A percentile compares a stretch with the other conserved stretches of the same genome.
Evolutionary conservation across 768 basidiomycete species (phyloP).

Genomic region (Amyloporia xantha): DNA sequence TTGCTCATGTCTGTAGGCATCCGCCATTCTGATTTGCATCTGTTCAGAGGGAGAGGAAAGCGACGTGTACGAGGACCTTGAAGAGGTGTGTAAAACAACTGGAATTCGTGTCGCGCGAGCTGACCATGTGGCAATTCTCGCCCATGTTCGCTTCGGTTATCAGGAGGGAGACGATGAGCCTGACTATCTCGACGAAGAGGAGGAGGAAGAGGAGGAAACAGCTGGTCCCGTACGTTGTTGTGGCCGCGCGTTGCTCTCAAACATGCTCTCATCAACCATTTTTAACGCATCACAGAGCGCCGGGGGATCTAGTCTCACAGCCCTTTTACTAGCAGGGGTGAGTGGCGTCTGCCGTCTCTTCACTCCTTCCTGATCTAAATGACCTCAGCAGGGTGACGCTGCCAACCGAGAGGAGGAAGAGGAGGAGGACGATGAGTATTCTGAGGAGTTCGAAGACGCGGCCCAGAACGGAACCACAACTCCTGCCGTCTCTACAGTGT

Average conservation of each 20-base stretch:
- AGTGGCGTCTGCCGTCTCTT: neutral
- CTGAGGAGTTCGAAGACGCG: conserved; percentile 19
- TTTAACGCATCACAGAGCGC: conserved; percentile 14
- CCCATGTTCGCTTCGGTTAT: too few species aligned
- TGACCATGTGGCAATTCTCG: too few species aligned
- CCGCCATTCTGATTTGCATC: neutral
- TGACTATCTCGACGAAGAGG: conserved; percentile 14
- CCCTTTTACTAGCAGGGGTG: conserved; percentile 20
- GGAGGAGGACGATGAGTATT: conserved; percentile 16
- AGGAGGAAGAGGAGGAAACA: conserved; percentile 19
- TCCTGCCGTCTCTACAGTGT: conserved; percentile 11
- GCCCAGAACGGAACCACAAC: conserved; percentile 14
- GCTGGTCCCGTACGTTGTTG: conserved; percentile 9
- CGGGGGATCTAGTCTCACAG: conserved; percentile 19
- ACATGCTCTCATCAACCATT: neutral
- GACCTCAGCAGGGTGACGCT: neutral
- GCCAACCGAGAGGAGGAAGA: conserved; percentile 17
- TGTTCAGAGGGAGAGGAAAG: conserved; percentile 21
- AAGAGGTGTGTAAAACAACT: too few species aligned
- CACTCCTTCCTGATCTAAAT: neutral
- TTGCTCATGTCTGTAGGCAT: neutral
- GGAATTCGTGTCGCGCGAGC: too few species aligned
- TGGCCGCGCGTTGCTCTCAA: neutral
- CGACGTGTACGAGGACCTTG: conserved; percentile 25
- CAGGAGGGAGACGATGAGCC: neutral